Evolutionary conservation across 495 filamentous ascomycete genomes (phyloP), one percentile per base, ranked within the genome.

Genomic region (Venustampulla echinocandica): DNA sequence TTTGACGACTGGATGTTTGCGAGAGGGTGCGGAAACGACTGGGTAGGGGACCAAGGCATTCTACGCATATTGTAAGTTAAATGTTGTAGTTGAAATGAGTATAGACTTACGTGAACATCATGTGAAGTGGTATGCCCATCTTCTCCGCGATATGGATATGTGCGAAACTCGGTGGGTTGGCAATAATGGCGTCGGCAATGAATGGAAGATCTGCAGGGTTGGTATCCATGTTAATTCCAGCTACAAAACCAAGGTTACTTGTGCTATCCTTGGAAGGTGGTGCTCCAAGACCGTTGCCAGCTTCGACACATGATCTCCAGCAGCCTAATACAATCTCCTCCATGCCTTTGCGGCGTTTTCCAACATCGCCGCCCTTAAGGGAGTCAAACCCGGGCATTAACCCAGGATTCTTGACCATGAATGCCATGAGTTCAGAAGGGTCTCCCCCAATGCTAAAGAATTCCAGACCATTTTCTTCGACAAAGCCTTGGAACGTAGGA

Each of bases 401-500:
- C 1, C 85, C 82, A 10, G 84, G 82, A 61, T 92, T 87, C 58
- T 87, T 86, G 17, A 89, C 84, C 85, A 90, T 88, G 54, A 85
- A 90, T 2, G 81, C 76, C 85, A 92, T 92, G 19, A 92, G 71
- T 55, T 85, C 79, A 1, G 79, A 70, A 13, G 86, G 85, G 58
- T 90, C 82, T 22, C 85, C 85, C 10, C 85, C 85, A 27, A 90
- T 85, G 36, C 64, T 74, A 64, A 87, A 90, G 62, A 88, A 90
- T 58, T 90, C 85, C 3, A 90, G 64, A 0, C 76, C 80, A 56
- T 78, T 75, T n/a, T 81, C 74, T 43, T 76, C 66, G 17, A 90
- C 75, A 45, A 84, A 82, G 3, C 76, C 62, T 50, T 79, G 69
- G 56, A 92, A 92, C 10, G 73, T 74, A 2, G 75, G 66, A 62